A percentile compares a stretch with the other conserved stretches of the same genome.
These are phyloP conservation scores for Brassica balearica DNA, from an alignment of 441 rosid genomes.

Conservation along the genomic window DNA sequence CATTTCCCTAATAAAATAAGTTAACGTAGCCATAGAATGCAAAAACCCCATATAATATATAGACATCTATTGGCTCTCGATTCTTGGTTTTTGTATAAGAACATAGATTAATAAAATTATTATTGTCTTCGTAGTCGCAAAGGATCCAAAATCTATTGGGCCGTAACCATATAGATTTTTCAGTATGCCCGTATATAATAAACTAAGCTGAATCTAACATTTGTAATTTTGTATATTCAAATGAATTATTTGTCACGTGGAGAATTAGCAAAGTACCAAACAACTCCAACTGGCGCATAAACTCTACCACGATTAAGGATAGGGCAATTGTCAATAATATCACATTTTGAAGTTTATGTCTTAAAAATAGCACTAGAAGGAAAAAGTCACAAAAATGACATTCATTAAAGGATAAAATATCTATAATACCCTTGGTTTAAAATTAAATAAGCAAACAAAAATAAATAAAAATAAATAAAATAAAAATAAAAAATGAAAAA, in stretches of 20 bases:
- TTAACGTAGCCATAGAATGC: no score
- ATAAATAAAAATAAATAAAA: no score
- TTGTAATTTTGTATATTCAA: neutral
- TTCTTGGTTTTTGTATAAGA: constrained; percentile 20
- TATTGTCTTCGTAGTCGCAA: neutral
- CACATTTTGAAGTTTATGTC: no score
- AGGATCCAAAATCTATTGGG: neutral
- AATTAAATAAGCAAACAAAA: no score
- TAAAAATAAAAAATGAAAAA: no score
- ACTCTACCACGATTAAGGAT: constrained; percentile 11
- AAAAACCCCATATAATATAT: no score
- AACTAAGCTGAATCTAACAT: neutral
- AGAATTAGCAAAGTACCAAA: neutral
- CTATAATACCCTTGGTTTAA: no score
- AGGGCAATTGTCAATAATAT: neutral
- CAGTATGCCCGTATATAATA: neutral
- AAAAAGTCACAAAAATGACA: no score
- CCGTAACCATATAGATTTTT: neutral
- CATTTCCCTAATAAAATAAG: no score
- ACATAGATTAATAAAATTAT: constrained; percentile 28
- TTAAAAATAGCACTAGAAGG: no score
- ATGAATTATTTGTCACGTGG: neutral
- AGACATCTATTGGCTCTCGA: no score
- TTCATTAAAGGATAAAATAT: no score
- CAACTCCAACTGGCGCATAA: constrained; percentile 11